A percentile compares a stretch with the other conserved stretches of the same genome.
Conservation (phyloP, 1,139 yeast genomes). For the Blastobotrys arbuscula region DNA sequence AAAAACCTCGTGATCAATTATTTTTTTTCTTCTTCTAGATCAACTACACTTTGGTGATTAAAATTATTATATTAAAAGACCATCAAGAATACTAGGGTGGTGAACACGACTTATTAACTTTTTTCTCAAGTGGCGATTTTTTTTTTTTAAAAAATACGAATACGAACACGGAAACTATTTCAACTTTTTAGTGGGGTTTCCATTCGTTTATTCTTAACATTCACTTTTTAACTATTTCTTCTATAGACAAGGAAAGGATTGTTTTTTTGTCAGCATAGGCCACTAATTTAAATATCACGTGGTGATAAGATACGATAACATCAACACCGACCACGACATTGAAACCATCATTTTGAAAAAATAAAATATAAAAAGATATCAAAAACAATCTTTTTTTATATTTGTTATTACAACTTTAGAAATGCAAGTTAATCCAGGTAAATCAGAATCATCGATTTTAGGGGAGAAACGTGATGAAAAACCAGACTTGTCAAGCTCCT, state of each 20-base stretch:
- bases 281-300: not conserved
- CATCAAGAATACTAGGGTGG: too few relatives aligned
- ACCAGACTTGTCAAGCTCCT: too few relatives aligned
- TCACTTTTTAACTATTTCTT: not conserved
- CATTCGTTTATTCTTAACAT: not conserved
- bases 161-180: not conserved
- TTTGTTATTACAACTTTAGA: not conserved
- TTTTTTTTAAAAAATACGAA: too few relatives aligned
- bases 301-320: conserved; percentile 6
- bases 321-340: too few relatives aligned
- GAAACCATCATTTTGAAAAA: too few relatives aligned
- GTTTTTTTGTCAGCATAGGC: not conserved
- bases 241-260: not conserved
- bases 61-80: not conserved
- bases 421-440: conserved; percentile 4
- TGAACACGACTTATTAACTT: too few relatives aligned
- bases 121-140: too few relatives aligned
- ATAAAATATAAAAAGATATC: not conserved
- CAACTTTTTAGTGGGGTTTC: not conserved
- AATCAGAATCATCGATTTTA: not conserved
- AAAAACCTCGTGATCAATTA: conserved; percentile 14
- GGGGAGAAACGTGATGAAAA: not conserved
- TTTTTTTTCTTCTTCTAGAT: not conserved
- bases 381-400: not conserved
- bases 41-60: not conserved